phyloP scores from a whole-genome alignment of 768 basidiomycete species.

The Mycena vitilis region DNA sequence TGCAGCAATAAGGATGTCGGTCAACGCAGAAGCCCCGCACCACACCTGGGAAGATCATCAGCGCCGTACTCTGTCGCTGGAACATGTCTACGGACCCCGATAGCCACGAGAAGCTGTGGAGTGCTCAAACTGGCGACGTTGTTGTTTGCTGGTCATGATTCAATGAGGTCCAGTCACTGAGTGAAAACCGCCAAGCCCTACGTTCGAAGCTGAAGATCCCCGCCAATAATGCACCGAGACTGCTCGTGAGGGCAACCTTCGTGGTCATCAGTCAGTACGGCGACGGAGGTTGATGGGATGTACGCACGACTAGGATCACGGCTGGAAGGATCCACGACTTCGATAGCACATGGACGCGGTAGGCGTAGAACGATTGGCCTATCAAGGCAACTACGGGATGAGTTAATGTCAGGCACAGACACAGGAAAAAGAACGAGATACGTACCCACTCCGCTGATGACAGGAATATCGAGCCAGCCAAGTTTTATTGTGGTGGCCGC shows the following conservation, averaged over 20 bases:
- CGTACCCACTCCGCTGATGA: not conserved
- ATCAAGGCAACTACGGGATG: not conserved
- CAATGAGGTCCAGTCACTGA: not conserved
- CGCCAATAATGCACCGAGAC: not conserved
- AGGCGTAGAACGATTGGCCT: conserved; percentile 3
- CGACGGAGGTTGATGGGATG: too few species aligned
- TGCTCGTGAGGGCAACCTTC: not conserved
- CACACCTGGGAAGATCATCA: not conserved
- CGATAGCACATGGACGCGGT: not conserved
- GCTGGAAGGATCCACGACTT: not conserved
- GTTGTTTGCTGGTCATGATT: too few species aligned
- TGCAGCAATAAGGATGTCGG: conserved; percentile 2
- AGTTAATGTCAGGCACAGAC: not conserved
- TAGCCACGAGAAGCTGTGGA: not conserved
- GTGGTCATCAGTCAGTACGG: not conserved
- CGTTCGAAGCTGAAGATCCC: too few species aligned
- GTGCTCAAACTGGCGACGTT: too few species aligned
- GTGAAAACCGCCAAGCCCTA: not conserved
- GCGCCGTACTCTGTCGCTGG: too few species aligned
- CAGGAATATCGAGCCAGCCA: not conserved
- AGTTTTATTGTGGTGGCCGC: not conserved
- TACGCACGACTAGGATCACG: not conserved
- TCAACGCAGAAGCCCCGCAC: not conserved
- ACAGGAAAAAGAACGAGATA: not conserved
- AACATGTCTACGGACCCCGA: not conserved